Evolutionary conservation across 2,329 filamentous ascomycete species (phyloP).

Genomic region (Pseudocercospora eumusae): DNA sequence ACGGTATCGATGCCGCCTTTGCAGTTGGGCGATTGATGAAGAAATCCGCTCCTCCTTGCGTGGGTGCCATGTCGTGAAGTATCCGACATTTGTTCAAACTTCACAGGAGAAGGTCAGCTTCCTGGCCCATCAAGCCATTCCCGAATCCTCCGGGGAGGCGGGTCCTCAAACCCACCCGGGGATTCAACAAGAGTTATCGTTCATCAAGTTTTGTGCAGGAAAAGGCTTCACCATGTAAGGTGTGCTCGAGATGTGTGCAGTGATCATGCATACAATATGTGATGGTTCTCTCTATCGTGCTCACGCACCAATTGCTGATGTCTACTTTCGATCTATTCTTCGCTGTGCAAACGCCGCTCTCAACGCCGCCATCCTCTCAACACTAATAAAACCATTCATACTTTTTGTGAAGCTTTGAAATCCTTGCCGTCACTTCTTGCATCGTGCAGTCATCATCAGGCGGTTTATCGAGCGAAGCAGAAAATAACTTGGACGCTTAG

Average conservation of each 20-base stretch:
- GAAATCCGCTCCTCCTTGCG: constrained; percentile 4
- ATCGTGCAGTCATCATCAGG: constrained; percentile 9
- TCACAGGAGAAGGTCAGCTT: not conserved
- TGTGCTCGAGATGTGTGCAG: not conserved
- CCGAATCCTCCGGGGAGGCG: not conserved
- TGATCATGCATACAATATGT: not conserved
- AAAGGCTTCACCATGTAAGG: not conserved
- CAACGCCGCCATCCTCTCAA: constrained; percentile 11
- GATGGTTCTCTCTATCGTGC: constrained; percentile 3
- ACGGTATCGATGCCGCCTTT: constrained; percentile 60
- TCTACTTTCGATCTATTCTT: constrained; percentile 12
- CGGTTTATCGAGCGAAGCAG: not conserved
- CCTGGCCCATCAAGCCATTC: not conserved
- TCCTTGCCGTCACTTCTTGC: constrained; percentile 7
- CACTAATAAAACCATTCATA: constrained; percentile 2
- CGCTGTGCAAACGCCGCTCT: not conserved
- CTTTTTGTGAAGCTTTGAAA: constrained; percentile 2
- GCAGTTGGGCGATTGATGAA: constrained; percentile 22
- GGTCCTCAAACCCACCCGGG: not conserved
- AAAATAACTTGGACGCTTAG: not conserved
- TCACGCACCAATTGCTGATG: not conserved
- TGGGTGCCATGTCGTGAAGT: constrained; percentile 5
- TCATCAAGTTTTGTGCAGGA: not conserved
- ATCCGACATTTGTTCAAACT: too few species aligned
- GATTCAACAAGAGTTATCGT: not conserved